These are phyloP conservation scores for Kuraishia hungarica DNA, from an alignment of 805 yeast species.

Conservation along the genomic window DNA sequence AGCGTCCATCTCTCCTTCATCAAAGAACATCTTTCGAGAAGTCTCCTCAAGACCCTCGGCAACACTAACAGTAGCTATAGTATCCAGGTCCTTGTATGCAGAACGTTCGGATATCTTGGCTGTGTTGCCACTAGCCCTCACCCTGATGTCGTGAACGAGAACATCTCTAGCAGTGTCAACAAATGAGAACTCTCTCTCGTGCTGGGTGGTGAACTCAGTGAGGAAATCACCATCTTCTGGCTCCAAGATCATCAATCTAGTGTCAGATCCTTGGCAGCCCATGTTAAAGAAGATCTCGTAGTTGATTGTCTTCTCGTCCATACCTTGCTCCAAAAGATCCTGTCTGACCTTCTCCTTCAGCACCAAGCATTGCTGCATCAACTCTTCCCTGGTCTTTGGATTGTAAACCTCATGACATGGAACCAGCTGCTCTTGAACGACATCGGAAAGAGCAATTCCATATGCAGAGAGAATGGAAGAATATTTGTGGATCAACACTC, in stretches of 20 bases:
- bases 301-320: slow-evolving; percentile 13
- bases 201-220: slow-evolving; percentile 15
- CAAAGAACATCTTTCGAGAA: slow-evolving; percentile 11
- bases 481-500: slow-evolving; percentile 69
- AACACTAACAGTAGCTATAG: not conserved
- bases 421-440: slow-evolving; percentile 21
- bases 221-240: slow-evolving; percentile 15
- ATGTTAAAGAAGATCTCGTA: slow-evolving; percentile 66
- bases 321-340: slow-evolving; percentile 23
- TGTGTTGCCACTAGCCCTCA: slow-evolving; percentile 59
- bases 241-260: slow-evolving; percentile 62
- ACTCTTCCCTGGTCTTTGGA: slow-evolving; percentile 5
- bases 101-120: slow-evolving; percentile 1
- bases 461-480: slow-evolving; percentile 83
- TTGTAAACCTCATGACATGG: slow-evolving; percentile 14
- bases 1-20: slow-evolving; percentile 15
- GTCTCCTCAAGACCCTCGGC: not conserved
- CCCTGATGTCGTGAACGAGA: slow-evolving; percentile 32
- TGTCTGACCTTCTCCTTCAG: slow-evolving; percentile 9
- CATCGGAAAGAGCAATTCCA: slow-evolving; percentile 80
- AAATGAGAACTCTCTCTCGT: slow-evolving; percentile 25
- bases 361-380: slow-evolving; percentile 9
- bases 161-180: slow-evolving; percentile 14
- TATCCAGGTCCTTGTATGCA: slow-evolving; percentile 1
- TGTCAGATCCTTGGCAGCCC: slow-evolving; percentile 85